Evolutionary conservation across 2,329 filamentous ascomycete genomes (phyloP).

Genomic region (Ceratocystis ficicola): DNA sequence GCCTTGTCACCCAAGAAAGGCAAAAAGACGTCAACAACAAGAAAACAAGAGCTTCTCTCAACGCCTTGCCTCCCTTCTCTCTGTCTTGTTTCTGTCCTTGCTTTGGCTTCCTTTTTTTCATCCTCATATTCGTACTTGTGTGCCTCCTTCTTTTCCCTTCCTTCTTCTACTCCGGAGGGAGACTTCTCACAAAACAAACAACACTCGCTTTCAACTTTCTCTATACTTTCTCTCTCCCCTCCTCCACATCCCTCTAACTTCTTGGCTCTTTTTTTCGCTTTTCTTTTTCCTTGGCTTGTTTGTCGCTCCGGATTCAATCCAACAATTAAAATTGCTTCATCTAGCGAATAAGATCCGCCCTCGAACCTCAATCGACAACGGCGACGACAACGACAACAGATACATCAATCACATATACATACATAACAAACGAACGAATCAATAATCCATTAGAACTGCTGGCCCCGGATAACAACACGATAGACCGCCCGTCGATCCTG

Average conservation of each 20-base stretch:
- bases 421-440: not conserved
- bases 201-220: not conserved
- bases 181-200: not conserved
- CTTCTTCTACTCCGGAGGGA: not conserved
- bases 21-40: constrained; percentile 9
- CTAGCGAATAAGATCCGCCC: not conserved
- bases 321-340: not conserved
- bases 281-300: not conserved
- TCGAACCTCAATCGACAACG: not conserved
- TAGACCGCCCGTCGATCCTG: not conserved
- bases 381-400: not conserved
- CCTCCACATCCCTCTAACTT: not conserved
- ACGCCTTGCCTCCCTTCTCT: not conserved
- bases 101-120: not conserved
- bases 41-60: not conserved
- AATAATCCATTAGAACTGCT: not conserved
- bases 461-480: not conserved
- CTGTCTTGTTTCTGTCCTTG: not conserved
- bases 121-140: too few relatives aligned
- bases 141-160: not conserved
- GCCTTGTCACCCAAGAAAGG: not conserved
- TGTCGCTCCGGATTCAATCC: not conserved
- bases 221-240: not conserved
- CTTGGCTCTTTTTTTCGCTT: not conserved
- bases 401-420: not conserved